Percentiles rank a stretch among this genome's conserved stretches.
These are phyloP conservation scores for Colletotrichum musicola DNA, from an alignment of 2,329 filamentous ascomycete genomes.

Conservation along the genomic window DNA sequence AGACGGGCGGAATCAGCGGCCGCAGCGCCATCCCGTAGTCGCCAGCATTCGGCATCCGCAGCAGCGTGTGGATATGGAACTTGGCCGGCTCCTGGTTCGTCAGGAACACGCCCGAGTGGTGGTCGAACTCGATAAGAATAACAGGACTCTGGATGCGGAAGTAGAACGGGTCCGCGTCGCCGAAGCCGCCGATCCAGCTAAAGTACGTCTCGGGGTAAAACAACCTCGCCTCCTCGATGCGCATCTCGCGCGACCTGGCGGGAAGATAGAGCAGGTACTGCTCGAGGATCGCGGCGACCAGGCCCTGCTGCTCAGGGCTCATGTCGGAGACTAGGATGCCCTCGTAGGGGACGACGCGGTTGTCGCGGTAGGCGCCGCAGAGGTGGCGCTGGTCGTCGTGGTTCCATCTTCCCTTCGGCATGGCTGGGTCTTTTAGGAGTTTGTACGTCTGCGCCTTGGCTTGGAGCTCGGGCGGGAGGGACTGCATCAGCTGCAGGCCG, in stretches of 20 bases:
- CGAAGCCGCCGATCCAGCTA: conserved; percentile 80
- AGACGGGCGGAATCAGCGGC: conserved; percentile 48
- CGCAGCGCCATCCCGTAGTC: conserved; percentile 76
- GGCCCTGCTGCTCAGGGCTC: conserved; percentile 59
- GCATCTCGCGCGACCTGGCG: conserved; percentile 61
- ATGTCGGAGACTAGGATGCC: conserved; percentile 70
- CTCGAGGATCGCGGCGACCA: conserved; percentile 70
- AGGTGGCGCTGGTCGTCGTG: conserved; percentile 84
- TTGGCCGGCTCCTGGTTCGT: conserved; percentile 79
- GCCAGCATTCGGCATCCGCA: conserved; percentile 79
- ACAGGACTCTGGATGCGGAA: conserved; percentile 83
- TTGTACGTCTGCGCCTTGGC: conserved; percentile 68
- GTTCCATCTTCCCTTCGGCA: conserved; percentile 81
- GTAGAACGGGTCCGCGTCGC: conserved; percentile 78
- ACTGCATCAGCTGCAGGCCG: conserved; percentile 78
- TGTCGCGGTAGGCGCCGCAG: conserved; percentile 84
- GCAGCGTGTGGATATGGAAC: conserved; percentile 83
- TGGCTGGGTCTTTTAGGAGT: conserved; percentile 71
- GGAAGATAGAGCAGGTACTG: conserved; percentile 80
- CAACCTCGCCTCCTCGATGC: conserved; percentile 65
- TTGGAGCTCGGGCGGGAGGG: conserved; percentile 61
- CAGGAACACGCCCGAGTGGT: conserved; percentile 83
- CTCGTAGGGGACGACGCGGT: conserved; percentile 80
- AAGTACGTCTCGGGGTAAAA: conserved; percentile 81
- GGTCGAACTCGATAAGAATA: conserved; percentile 81